Base-by-base conservation (phyloP, 2,329 filamentous ascomycete species). In the Pseudophaeomoniella oleicola region DNA sequence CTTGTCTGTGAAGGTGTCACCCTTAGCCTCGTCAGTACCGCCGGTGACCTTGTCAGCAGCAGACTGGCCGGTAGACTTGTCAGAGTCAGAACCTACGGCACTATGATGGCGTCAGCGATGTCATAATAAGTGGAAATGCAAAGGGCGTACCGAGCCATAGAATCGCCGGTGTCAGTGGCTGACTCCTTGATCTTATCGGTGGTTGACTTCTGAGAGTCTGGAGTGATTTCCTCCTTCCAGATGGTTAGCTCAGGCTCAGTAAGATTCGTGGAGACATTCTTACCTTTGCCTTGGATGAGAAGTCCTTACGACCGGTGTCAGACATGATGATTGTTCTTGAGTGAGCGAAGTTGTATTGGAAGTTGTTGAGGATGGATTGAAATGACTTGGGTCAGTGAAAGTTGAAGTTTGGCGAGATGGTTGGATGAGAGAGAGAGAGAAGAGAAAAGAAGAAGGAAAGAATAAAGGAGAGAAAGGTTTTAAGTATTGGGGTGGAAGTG, bases 281-380 rank as follows among this genome's bases (percentile, higher is more conserved):
- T 16, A 5, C 37, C 18, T 37, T 47, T 51, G 36, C 46, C 56
- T 59, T 31, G 54, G 62, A 63, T 46, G 56, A 50, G 57, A 73
- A 66, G 58, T 73, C 71, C 60, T 78, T 77, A 69, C 73, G 72
- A 51, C 63, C 66, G 48, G 57, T 37, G 59, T 77, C 73, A 66
- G 73, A 71, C 52, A 41, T 50, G 49, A 4, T 51, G 51, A 4
- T 40, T 47, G 14, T 51, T 53, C 30, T 41, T 47, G 18, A 37
- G 43, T 14, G 37, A 43, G 17, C n/a, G 22, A n/a, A 27, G 22
- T 9, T n/a, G 6, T 27, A 44, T 42, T 17, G 4, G 16, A 12
- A 9, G n/a, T 37, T 17, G 10, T 34, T 16, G 16, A 17, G 13
- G 32, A 16, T 17, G 9, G 4, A 19, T 34, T 16, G 32, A 34